Evolutionary conservation across 1,284 basidiomycete genomes (phyloP), one percentile per base, ranked within the genome.

Genomic region (Trametes pubescens): DNA sequence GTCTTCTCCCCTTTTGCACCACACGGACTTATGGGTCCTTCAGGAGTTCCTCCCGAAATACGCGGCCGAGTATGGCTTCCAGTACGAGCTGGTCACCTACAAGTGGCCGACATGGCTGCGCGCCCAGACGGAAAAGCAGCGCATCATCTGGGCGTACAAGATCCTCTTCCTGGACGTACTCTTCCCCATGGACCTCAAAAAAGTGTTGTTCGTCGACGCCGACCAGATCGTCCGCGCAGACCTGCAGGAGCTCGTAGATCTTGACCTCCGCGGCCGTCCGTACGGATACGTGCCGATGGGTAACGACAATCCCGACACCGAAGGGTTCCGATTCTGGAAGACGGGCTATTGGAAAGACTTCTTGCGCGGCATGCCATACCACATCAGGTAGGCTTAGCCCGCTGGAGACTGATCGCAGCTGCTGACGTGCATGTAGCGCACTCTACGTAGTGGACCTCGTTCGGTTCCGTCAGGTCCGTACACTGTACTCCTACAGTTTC

Each of bases 91-190:
- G 13, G 93, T 99, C 61, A 99, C 97, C 0, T 99, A 99, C 82
- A 98, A 98, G 73, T 99, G 97, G 97, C 98, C 97, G 0, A 92
- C 92, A 3, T 99, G 97, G 97, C 84, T 99, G 14, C 91, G 95
- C n/a, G 86, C 88, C 11, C 97, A 99, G 76, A 96, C 90, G 61
- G 97, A 99, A 79, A 99, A 99, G 78, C 97, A 99, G 77, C 86
- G 97, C 22, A 93, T 96, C 62, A 99, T 99, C 72, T 99, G 97
- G 97, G 98, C 94, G n/a, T 98, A 99, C 84, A 99, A 99, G 81
- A 99, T 99, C 66, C 87, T 99, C 43, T 99, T 99, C 86, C 87
- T 99, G 32, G 97, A 99, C 73, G 96, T 99, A 8, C 86, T 99
- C 7, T 99, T 99, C 86, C 97, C 97, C 2, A 94, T 99, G 89